Conservation (phyloP, 257 asterid genomes). For the Cruciata laevipes region DNA sequence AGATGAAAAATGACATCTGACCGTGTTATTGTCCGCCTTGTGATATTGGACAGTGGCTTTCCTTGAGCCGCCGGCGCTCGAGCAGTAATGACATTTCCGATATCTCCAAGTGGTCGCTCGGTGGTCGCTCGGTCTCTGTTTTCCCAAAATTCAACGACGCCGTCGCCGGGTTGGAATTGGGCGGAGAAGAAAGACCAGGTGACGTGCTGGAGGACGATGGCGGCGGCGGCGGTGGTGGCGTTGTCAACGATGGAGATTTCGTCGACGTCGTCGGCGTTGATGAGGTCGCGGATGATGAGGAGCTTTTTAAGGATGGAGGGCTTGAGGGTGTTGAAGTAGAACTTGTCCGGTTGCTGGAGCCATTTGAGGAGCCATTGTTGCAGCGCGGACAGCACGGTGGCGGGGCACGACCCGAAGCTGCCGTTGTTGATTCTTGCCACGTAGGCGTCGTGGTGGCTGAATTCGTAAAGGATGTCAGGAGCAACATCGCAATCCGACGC, state of each 20-base stretch:
- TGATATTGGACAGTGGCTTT: no score
- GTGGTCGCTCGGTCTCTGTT: no score
- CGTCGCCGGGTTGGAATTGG: constrained; percentile 47
- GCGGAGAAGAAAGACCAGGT: constrained; percentile 55
- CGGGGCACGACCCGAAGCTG: constrained; percentile 87
- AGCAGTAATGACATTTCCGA: no score
- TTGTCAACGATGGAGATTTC: constrained; percentile 82
- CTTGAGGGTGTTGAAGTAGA: constrained; percentile 54
- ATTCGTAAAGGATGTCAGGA: constrained; percentile 49
- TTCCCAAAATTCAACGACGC: no score
- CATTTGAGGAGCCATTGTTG: constrained; percentile 49
- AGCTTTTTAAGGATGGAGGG: constrained; percentile 54
- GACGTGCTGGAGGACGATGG: constrained; percentile 61
- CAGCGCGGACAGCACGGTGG: constrained; percentile 66
- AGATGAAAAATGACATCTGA: no score
- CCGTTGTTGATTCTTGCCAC: constrained; percentile 83
- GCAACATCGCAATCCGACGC: constrained; percentile 6
- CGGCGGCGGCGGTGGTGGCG: constrained; percentile 91
- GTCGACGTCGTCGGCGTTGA: constrained; percentile 67
- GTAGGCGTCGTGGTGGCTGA: no score
- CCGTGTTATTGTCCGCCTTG: no score
- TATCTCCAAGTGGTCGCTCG: no score
- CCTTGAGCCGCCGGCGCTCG: no score
- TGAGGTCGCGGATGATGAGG: constrained; percentile 40
- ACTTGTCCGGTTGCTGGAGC: constrained; percentile 77